A percentile compares a stretch with the other conserved stretches of the same genome.
Evolutionary conservation across 1,139 yeast genomes (phyloP).

Genomic region (Saccharomycopsis crataegensis): DNA sequence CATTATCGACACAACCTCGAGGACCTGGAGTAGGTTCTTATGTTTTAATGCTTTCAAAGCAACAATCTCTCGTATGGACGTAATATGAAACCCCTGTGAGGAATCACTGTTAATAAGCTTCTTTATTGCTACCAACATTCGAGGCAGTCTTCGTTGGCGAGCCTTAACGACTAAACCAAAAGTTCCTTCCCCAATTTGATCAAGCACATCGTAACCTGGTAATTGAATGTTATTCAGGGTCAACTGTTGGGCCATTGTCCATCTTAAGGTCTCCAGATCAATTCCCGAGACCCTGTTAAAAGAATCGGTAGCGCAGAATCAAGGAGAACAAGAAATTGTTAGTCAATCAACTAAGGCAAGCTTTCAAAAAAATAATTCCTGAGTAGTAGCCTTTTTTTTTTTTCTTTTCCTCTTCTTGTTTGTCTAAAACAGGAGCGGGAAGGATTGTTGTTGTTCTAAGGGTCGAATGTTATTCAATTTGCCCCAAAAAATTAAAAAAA

Average conservation of each 20-base stretch:
- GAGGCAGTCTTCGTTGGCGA: slow-evolving; percentile 25
- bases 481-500: no score
- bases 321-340: no score
- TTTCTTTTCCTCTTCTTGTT: no score
- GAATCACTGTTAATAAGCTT: slow-evolving; percentile 75
- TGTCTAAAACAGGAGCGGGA: no score
- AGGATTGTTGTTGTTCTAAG: no score
- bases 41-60: slow-evolving; percentile 69
- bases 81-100: slow-evolving; percentile 89
- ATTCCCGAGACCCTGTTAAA: neutral
- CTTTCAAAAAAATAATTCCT: no score
- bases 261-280: neutral
- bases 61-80: slow-evolving; percentile 88
- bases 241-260: neutral
- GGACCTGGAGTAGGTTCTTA: slow-evolving; percentile 61
- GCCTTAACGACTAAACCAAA: slow-evolving; percentile 44
- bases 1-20: slow-evolving; percentile 52
- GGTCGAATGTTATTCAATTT: no score
- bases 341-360: no score
- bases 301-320: no score
- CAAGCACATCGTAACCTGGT: slow-evolving; percentile 1
- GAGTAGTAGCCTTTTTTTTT: no score
- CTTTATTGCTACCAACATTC: slow-evolving; percentile 73
- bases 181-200: slow-evolving; percentile 41
- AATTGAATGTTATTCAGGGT: neutral